Conservation (phyloP, 257 asterid genomes). For the Forsythia viridissima region DNA sequence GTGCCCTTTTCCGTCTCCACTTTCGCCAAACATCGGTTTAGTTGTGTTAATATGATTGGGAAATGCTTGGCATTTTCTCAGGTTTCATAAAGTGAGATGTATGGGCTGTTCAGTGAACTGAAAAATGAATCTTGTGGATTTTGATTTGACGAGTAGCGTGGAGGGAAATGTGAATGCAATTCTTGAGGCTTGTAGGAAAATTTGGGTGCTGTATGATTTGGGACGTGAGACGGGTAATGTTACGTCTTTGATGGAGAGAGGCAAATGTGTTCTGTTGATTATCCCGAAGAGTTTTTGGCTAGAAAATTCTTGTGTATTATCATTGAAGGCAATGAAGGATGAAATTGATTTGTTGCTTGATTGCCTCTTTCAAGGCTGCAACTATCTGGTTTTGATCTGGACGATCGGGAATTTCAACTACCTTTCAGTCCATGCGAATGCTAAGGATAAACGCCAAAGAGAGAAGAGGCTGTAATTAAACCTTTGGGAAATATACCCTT, state of each 20-base stretch:
- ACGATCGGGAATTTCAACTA: neutral
- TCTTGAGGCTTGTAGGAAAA: neutral
- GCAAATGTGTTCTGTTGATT: neutral
- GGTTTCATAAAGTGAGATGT: neutral
- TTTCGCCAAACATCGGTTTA: neutral
- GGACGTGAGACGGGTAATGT: neutral
- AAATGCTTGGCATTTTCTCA: neutral
- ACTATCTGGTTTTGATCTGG: neutral
- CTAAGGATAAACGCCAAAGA: neutral
- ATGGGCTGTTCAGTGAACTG: neutral
- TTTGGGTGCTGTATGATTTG: neutral
- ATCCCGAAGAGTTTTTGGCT: neutral
- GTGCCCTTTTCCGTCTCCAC: neutral
- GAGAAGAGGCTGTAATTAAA: neutral
- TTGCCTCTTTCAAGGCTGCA: neutral
- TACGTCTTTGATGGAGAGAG: neutral
- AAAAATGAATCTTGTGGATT: neutral
- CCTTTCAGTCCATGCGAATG: neutral
- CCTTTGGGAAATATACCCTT: neutral
- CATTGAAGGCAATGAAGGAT: neutral
- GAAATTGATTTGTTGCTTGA: neutral
- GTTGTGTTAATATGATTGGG: neutral
- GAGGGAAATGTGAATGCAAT: neutral
- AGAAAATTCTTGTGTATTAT: neutral
- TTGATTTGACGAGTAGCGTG: neutral